Evolutionary conservation across 2,329 filamentous ascomycete genomes (phyloP).

Genomic region (Neophaeococcomyces mojaviensis): DNA sequence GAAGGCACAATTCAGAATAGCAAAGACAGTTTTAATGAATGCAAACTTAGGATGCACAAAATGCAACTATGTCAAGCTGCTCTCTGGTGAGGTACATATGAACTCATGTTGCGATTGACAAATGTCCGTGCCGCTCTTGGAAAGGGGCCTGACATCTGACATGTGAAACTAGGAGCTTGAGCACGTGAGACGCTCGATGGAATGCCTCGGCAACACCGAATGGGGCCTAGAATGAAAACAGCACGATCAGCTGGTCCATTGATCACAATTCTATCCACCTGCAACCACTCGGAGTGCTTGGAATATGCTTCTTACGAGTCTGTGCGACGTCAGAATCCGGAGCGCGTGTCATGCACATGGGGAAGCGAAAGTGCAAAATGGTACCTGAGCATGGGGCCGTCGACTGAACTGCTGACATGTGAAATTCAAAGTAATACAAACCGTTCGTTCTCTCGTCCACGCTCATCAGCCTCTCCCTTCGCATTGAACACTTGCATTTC

Average conservation of each 20-base stretch:
- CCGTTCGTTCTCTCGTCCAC: background rate
- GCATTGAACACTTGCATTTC: background rate
- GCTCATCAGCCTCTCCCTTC: background rate
- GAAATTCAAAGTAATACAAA: background rate
- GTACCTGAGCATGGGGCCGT: constrained; percentile 1
- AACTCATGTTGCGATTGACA: no score
- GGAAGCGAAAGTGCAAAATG: constrained; percentile 3
- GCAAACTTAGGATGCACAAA: no score
- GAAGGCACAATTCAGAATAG: no score
- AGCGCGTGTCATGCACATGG: background rate
- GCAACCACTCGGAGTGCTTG: constrained; percentile 5
- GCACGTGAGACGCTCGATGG: no score
- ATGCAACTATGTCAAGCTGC: no score
- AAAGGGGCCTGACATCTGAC: no score
- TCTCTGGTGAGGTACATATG: no score
- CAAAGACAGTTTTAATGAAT: no score
- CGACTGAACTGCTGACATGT: constrained; percentile 6
- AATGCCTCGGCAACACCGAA: no score
- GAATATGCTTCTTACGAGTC: background rate
- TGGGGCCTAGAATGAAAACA: no score
- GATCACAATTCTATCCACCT: background rate
- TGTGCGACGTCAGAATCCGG: constrained; percentile 5
- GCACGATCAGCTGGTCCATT: background rate
- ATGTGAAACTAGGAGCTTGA: no score
- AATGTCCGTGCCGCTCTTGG: no score